Evolutionary conservation across 768 basidiomycete species (phyloP), one percentile per base, ranked within the genome.

Genomic region (Trametopsis cervina): DNA sequence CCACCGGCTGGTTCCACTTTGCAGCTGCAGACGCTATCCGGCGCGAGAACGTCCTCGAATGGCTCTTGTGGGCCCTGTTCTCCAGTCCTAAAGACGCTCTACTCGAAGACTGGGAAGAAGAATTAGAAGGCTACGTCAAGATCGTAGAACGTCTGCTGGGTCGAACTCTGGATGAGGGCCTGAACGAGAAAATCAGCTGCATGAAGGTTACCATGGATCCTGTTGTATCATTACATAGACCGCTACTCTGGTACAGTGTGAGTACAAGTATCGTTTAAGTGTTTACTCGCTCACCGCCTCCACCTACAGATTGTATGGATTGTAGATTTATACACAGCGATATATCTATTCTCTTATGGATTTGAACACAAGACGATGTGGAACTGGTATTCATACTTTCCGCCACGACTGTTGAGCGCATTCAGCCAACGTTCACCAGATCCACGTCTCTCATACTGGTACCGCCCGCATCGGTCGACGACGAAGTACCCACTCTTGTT

Each of bases 61-160:
- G 81, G 82, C 59, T 84, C n/a, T 66, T 79, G 4, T 85, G 81
- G 81, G 76, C 79, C 0, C 51, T 84, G 20, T 84, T 82, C 57
- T 73, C 73, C 1, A 61, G 67, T 2, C 63, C 70, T 4, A 57
- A 62, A 23, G 57, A 64, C 4, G 57, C 64, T 9, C 40, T 53
- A 3, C 45, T 53, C 18, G 51, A 65, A 15, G 71, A 69, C 29
- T 77, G 76, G 71, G 57, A 63, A 12, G 76, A 76, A 2, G 82
- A 83, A 57, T 55, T 83, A 1, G 65, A 70, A 7, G 66, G 58
- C 17, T 83, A 83, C 54, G 43, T 78, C 2, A 41, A 57, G 4
- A 50, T 33, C 4, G 55, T 80, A 18, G 77, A 79, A 58, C 51
- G 53, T 0, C 49, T 63, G 13, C 47, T 77, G 3, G 76, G 75